Evolutionary conservation across 495 filamentous ascomycete species (phyloP), one percentile per base, ranked within the genome.

Genomic region (Tuber indicum): DNA sequence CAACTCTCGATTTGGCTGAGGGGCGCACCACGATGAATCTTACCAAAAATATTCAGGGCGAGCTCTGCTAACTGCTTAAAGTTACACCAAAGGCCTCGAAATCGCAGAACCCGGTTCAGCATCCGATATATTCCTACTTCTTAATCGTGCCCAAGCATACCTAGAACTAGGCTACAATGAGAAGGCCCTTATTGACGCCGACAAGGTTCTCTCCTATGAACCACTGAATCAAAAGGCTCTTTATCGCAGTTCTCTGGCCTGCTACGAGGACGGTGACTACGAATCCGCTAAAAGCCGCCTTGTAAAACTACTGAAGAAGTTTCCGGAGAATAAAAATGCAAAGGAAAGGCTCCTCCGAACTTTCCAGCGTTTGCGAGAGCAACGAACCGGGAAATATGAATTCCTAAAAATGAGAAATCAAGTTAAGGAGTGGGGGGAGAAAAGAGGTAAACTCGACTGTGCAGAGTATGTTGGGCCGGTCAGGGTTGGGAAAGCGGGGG

Each of bases 401-500:
- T 79, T 78, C 32, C 2, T 66, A 17, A 44, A 75, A 45, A 78
- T 79, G 66, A 78, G 62, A 71, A 42, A 76, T 74, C 46, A 75
- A 47, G 39, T 79, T 36, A 16, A 26, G 43, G 44, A 52, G n/a
- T 17, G 17, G 58, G 58, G 58, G 14, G 16, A 17, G 3, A 17
- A 66, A 44, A 47, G 66, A 6, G 71, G 58, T 9, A 75, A 72
- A 41, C 62, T 79, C 19, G 76, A 75, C 46, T 79, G 75, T 23
- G 77, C 77, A 17, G 77, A 79, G 45, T 78, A 77, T 70, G 72
- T 77, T 42, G 75, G 77, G 16, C 75, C 77, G 0, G 62, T 79
- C 9, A 16, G 39, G 7, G 43, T 79, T 1, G 58, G 71, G 32
- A 12, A 78, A 21, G 42, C 46, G 41, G 12, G 8, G 45, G 16